Base-by-base conservation (phyloP, 805 yeast species). In the Lachancea mirantina region DNA sequence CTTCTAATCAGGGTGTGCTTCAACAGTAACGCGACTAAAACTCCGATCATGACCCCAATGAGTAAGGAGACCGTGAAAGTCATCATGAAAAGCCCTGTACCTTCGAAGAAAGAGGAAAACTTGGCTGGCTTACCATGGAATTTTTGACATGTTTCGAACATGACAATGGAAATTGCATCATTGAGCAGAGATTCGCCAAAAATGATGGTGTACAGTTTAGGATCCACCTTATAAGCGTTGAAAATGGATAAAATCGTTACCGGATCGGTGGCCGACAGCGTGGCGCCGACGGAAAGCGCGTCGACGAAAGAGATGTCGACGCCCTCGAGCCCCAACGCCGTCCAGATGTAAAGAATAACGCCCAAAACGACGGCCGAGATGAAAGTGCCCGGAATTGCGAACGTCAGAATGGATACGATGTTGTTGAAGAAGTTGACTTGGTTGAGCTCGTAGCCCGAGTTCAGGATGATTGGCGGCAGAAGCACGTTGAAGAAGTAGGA, bases 111-210 rank as follows among this genome's bases (percentile, higher is more conserved):
- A n/a, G 84, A 77, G 9, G 82, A 69, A 41, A 84, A 67, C 30
- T 75, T 72, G 1, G 89, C 82, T 15, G 74, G 72, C 45, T 83
- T 79, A 27, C 95, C 97, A 49, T 88, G 94, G 59, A 92, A 85
- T 61, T 87, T 84, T 58, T 87, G 96, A 52, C 96, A 88, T 0
- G 99, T 92, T 63, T 92, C 98, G 64, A 92, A 92, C 95, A 92
- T 89, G 47, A 92, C 99, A 55, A 92, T 92, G 44, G 96, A 87
- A 39, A 92, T 94, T 22, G 99, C 99, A 64, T 92, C 99, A 56
- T 92, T 92, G 42, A 92, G 65, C 38, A 92, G 65, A 4, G 96
- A 84, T 61, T 92, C 99, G 30, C 99, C 99, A 57, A 92, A 89
- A 42, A 92, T 94, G 41, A 92, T 87, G 16, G 98, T 94, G 64